Evolutionary conservation across 805 yeast genomes (phyloP), one percentile per base, ranked within the genome.

Genomic region (Candida ascalaphidarum): DNA sequence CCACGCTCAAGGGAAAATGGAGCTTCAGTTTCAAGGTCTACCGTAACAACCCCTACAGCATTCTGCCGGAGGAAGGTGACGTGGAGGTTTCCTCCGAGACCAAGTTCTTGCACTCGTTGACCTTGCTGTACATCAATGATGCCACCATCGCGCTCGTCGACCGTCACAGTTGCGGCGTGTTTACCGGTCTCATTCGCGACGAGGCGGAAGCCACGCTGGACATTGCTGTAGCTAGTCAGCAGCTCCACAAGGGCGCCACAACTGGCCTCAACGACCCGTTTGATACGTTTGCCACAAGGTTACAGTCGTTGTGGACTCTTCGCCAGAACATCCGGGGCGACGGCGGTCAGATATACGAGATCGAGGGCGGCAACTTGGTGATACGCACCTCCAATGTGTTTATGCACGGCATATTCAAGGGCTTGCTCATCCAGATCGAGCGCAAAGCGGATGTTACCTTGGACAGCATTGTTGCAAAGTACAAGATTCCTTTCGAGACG

Each of bases 281-380:
- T 41, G 83, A 76, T 28, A 45, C 50, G 21, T 62, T 82, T 24
- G 48, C 78, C 2, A 58, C 58, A 13, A 78, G 80, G 42, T 50
- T 83, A 30, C 80, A 75, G 45, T 71, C 82, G 37, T 47, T 78
- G 28, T 83, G 94, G 94, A 54, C 63, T 0, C 62, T 71, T 24
- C 60, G 83, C 35, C 94, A 83, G 48, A 60, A 70, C 7, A 66
- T 81, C 27, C 70, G 73, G 41, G 92, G 89, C 2, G 88, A 81
- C 35, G 79, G 81, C 7, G 94, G 94, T 0, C 67, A 68, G 29
- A 69, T 72, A 4, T 82, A 77, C 44, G 69, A 71, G 35, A 43
- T 81, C 3, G 68, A 64, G 50, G 50, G 56, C 26, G 79, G 77
- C 11, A 62, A 57, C 22, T 61, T 77, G 40, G 54, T 59, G 7